Evolutionary conservation across 2,329 filamentous ascomycete species (phyloP), one percentile per base, ranked within the genome.

Genomic region (Ceratocystis harringtonii): DNA sequence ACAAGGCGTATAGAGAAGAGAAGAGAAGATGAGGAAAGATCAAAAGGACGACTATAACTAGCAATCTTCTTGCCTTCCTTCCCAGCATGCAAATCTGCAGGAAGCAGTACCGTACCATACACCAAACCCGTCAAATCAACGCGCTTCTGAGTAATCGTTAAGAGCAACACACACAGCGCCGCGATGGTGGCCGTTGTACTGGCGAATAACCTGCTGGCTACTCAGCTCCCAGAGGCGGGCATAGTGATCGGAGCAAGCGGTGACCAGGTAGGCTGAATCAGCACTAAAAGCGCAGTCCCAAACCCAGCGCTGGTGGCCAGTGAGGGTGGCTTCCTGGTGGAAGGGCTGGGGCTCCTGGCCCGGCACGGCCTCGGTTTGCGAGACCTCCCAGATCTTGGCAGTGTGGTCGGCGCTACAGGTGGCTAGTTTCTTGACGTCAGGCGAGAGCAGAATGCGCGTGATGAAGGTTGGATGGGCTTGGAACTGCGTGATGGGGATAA

Each of bases 221-320:
- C 82, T 79, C 69, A 96, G 78, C 78, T 96, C 92, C 92, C 92
- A 96, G 66, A 96, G 77, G 19, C 92, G 82, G 1, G 92, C 92
- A 73, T 95, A 96, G 74, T 96, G 92, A 73, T 96, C 92, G 52
- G 88, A 92, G 73, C 90, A 96, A 4, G 92, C 91, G 0, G 92
- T 96, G 12, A 96, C 92, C 5, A 96, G 79, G 72, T 96, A 96
- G 0, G 92, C 92, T 43, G 87, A 92, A 74, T 96, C 92, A 30
- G 92, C 92, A 68, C 88, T 92, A 76, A 96, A 96, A 0, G 92
- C 92, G 72, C 92, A 96, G 74, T 96, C 92, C 92, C 92, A 96
- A 0, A 96, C 92, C 92, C 92, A 96, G 64, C 92, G 86, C 76
- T 96, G 92, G 76, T 96, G 92, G 65, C 89, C 90, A 25, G 88